phyloP scores from a whole-genome alignment of 2,329 filamentous ascomycete species.

The Gremmenia infestans region DNA sequence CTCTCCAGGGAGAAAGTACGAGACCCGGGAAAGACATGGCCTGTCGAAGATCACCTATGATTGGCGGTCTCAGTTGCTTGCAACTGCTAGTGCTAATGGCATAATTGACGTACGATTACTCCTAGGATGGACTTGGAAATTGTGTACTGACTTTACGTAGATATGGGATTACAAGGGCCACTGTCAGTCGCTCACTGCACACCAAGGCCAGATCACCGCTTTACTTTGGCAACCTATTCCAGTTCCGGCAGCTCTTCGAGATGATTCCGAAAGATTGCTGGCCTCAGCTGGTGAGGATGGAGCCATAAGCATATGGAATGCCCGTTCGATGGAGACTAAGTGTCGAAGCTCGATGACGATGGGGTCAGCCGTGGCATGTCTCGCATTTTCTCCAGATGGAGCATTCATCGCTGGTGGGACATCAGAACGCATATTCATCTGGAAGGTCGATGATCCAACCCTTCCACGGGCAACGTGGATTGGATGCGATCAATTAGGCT shows the following conservation, averaged over 20 bases:
- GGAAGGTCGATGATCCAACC: slow-evolving; percentile 56
- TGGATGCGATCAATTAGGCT: slow-evolving; percentile 49
- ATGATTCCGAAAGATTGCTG: slow-evolving; percentile 40
- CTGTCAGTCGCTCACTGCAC: slow-evolving; percentile 52
- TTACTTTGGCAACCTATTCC: slow-evolving; percentile 57
- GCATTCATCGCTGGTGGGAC: slow-evolving; percentile 59
- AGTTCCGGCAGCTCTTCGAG: slow-evolving; percentile 37
- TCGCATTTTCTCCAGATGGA: slow-evolving; percentile 60
- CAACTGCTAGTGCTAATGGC: slow-evolving; percentile 56
- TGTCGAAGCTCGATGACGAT: slow-evolving; percentile 57
- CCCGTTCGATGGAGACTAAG: slow-evolving; percentile 48
- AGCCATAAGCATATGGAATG: slow-evolving; percentile 59
- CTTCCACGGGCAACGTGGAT: slow-evolving; percentile 58
- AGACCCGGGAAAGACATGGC: slow-evolving; percentile 48
- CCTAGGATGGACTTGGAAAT: background rate
- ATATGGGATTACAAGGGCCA: slow-evolving; percentile 42
- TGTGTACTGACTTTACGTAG: slow-evolving; percentile 31
- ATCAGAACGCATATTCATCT: slow-evolving; percentile 54
- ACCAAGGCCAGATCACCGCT: slow-evolving; percentile 53
- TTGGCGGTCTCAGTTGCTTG: slow-evolving; percentile 46
- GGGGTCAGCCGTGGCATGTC: slow-evolving; percentile 50
- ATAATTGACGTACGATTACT: slow-evolving; percentile 50
- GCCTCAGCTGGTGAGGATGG: slow-evolving; percentile 60
- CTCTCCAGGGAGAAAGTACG: slow-evolving; percentile 42
- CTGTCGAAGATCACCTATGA: slow-evolving; percentile 55